Base-by-base conservation (phyloP, 371 early-diverging fungal species). In the Mortierella sp. region DNA sequence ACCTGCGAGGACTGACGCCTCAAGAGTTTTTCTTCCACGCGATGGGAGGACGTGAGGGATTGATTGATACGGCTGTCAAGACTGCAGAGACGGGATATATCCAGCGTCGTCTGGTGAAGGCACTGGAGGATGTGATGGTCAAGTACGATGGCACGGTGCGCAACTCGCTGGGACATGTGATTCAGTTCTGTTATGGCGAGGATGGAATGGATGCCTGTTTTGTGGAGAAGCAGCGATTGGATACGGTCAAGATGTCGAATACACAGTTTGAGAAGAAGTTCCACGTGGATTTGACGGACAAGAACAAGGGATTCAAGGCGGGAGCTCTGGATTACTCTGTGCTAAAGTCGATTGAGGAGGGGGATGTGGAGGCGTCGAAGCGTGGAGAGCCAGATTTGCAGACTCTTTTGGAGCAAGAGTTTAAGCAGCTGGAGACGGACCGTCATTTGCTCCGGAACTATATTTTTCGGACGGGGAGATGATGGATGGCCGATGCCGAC, bases 31-130 rank as follows among this genome's bases (percentile, higher is more conserved):
- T 97, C 85, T 99, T 99, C 93, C 99, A 99, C 87, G 99, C 99
- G 29, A 99, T 99, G 99, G 99, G 99, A 86, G 99, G 99, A 80
- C 94, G 99, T 87, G 99, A 99, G 90, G 99, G 93, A 84, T 83
- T 94, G 63, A 99, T 99, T 81, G 99, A 99, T 87, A 99, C 99
- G 46, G 99, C 99, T 62, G 98, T 99, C 64, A 99, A 99, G 84
- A 99, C 99, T 19, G 99, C 99, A 26, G 99, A 99, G 83, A 99
- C 99, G 6, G 99, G 99, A 53, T 99, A 99, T 84, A 99, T 99
- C 70, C 99, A 99, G 84, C 97, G 99, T 81, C 95, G 99, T 84
- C 87, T 99, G 37, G 96, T 99, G 47, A 99, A 99, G 84, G 98
- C 99, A 12, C 82, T 99, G 70, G 99, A 99, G 84, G 99, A 99